Conservation (phyloP, 208 protist species). For the Acanthamoeba healyi region DNA sequence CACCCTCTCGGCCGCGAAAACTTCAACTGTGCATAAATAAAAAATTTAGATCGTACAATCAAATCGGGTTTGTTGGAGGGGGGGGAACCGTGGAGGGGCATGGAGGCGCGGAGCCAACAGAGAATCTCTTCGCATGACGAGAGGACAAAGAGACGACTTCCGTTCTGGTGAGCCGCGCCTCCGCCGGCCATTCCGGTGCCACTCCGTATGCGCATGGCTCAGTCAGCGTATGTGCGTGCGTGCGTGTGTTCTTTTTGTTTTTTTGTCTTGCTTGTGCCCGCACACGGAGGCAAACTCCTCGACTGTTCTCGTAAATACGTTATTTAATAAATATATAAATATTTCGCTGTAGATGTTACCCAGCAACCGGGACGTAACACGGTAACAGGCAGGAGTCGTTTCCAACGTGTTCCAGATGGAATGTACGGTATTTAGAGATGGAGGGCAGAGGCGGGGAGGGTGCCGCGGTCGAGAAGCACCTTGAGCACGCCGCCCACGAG, state of each 20-base stretch:
- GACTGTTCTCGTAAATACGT: too few relatives aligned
- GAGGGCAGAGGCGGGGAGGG: background rate
- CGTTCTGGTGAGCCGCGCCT: background rate
- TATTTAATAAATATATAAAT: too few relatives aligned
- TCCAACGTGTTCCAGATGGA: too few relatives aligned
- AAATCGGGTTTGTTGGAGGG: background rate
- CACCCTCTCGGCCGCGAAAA: background rate
- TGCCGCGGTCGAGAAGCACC: background rate
- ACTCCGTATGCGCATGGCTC: background rate
- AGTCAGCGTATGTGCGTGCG: too few relatives aligned
- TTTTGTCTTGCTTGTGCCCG: too few relatives aligned
- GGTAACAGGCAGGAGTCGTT: too few relatives aligned
- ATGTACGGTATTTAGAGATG: constrained; percentile 63
- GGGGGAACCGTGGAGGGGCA: background rate
- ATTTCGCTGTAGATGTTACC: too few relatives aligned
- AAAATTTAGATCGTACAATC: too few relatives aligned
- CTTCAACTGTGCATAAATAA: background rate
- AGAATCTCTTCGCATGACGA: background rate
- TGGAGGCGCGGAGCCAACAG: background rate
- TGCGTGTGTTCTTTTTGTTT: background rate
- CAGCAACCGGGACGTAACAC: too few relatives aligned
- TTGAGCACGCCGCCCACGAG: constrained; percentile 67
- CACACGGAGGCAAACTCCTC: too few relatives aligned
- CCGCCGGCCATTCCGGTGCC: background rate
- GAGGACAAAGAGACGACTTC: background rate